These are phyloP conservation scores for Candida railenensis DNA, from an alignment of 805 yeast genomes.

Conservation along the genomic window DNA sequence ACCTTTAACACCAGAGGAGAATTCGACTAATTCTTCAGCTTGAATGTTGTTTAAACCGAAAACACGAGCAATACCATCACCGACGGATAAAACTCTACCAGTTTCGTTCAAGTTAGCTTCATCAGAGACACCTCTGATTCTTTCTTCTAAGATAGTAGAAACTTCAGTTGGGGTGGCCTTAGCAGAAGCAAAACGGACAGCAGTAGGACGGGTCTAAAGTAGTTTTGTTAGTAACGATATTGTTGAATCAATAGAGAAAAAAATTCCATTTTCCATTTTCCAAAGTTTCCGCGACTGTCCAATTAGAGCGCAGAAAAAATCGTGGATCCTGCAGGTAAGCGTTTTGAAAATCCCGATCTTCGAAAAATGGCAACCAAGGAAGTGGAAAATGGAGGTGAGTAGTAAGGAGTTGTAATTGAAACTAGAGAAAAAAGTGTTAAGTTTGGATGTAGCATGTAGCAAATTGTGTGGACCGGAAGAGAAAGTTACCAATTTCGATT, in stretches of 20 bases:
- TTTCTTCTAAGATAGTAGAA: conserved; percentile 97
- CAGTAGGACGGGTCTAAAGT: conserved; percentile 65
- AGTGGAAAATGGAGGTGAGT: neutral
- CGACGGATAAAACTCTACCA: conserved; percentile 98
- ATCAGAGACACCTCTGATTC: conserved; percentile 98
- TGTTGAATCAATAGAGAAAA: conserved; percentile 22
- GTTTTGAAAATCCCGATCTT: neutral
- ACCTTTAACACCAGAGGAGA: conserved; percentile 99
- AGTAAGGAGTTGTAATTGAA: no score
- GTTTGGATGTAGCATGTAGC: no score
- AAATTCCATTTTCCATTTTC: neutral
- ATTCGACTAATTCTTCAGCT: conserved; percentile 99
- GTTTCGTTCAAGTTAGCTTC: conserved; percentile 98
- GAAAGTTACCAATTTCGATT: no score
- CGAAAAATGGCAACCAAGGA: neutral
- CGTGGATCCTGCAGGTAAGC: neutral
- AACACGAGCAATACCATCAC: conserved; percentile 99
- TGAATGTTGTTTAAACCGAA: conserved; percentile 99
- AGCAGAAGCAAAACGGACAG: conserved; percentile 82
- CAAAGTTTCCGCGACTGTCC: neutral
- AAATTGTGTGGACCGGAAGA: no score
- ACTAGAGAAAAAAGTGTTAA: neutral
- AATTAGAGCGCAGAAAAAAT: conserved; percentile 1
- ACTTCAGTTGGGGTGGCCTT: conserved; percentile 99
- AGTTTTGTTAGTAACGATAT: no score